Evolutionary conservation across 768 basidiomycete genomes (phyloP).

Genomic region (Xanthoconium purpureum): DNA sequence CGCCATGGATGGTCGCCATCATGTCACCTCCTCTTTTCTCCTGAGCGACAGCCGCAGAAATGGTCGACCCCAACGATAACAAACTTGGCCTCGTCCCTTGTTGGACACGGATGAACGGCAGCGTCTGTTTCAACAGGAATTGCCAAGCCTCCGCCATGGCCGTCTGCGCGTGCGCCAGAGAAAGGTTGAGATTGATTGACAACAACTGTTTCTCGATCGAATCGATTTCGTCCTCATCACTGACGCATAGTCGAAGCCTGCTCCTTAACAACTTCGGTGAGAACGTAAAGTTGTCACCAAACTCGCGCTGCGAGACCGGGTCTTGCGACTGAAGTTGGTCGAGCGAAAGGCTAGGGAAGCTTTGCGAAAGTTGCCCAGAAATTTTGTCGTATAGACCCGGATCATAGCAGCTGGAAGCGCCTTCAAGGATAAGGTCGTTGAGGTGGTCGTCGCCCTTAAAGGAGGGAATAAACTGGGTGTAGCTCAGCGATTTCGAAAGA

Average conservation of each 20-base stretch:
- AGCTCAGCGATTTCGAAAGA: conserved; percentile 56
- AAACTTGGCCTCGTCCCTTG: conserved; percentile 51
- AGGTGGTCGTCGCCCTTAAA: conserved; percentile 65
- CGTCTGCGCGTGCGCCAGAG: conserved; percentile 76
- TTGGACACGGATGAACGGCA: conserved; percentile 64
- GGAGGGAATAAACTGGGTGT: conserved; percentile 49
- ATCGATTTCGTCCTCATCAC: conserved; percentile 40
- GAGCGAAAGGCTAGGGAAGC: conserved; percentile 60
- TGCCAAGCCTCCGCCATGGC: conserved; percentile 78
- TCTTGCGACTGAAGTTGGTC: conserved; percentile 62
- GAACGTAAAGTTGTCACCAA: conserved; percentile 79
- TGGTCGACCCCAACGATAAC: conserved; percentile 54
- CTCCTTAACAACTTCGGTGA: conserved; percentile 55
- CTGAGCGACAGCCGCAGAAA: conserved; percentile 62
- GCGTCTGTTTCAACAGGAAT: conserved; percentile 58
- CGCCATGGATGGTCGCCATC: conserved; percentile 78
- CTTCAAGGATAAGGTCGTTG: conserved; percentile 64
- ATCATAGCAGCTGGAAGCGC: conserved; percentile 67
- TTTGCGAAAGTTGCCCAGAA: conserved; percentile 42
- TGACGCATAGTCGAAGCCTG: conserved; percentile 47
- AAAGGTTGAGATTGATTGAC: conserved; percentile 85
- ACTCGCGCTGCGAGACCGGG: conserved; percentile 65
- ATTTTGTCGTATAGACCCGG: conserved; percentile 69
- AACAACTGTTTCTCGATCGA: conserved; percentile 56
- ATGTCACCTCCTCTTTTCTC: conserved; percentile 79